A percentile compares a stretch with the other conserved stretches of the same genome.
Evolutionary conservation across 192 early-diverging fungal genomes (phyloP).

Genomic region (Backusella macrospora): DNA sequence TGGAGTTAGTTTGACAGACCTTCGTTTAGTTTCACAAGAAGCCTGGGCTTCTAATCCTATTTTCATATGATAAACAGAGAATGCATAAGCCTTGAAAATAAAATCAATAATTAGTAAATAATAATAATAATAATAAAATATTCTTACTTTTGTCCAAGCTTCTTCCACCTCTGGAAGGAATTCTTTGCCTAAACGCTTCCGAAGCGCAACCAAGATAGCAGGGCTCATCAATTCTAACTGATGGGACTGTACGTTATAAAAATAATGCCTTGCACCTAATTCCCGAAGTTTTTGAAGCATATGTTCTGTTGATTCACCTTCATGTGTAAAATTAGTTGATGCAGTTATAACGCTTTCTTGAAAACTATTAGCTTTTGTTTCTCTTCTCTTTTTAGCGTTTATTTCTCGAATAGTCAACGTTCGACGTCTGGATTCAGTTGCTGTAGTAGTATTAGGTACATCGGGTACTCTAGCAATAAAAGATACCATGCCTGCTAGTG

Average conservation of each 20-base stretch:
- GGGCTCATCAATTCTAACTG: constrained; percentile 19
- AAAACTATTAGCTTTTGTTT: not conserved
- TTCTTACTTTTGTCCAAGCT: constrained; percentile 15
- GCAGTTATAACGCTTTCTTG: constrained; percentile 2
- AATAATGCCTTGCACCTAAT: constrained; percentile 29
- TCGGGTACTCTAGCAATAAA: constrained; percentile 18
- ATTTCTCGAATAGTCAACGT: constrained; percentile 13
- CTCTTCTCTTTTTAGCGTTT: constrained; percentile 17
- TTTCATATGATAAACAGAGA: constrained; percentile 24
- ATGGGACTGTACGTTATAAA: constrained; percentile 19
- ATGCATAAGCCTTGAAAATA: constrained; percentile 16
- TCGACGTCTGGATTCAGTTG: not conserved
- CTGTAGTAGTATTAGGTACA: not conserved
- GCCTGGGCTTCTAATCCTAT: constrained; percentile 22
- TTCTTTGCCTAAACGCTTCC: constrained; percentile 21
- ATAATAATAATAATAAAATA: not conserved
- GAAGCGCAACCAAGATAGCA: constrained; percentile 16
- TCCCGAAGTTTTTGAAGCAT: constrained; percentile 20
- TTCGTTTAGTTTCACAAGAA: constrained; percentile 20
- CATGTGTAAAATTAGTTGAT: not conserved
- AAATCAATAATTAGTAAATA: too few relatives aligned
- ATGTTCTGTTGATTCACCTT: not conserved
- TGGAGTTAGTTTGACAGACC: constrained; percentile 1
- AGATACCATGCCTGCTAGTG: constrained; percentile 27
- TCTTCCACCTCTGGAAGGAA: constrained; percentile 16